Conservation (phyloP, 192 early-diverging fungal genomes). For the Mortierella claussenii region DNA sequence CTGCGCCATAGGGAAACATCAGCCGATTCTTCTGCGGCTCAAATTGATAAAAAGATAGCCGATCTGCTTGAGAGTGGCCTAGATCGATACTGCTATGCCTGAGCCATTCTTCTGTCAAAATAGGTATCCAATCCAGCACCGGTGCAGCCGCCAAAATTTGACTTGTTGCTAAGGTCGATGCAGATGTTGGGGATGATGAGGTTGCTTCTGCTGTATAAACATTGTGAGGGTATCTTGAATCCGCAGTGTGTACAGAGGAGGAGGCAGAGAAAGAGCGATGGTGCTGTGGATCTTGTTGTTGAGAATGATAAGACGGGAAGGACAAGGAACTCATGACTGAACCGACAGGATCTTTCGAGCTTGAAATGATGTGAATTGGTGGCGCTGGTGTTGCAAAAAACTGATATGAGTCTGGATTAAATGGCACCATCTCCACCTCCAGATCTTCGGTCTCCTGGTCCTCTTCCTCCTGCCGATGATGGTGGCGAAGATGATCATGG, state of each 20-base stretch:
- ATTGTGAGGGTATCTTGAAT: constrained; percentile 14
- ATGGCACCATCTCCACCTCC: constrained; percentile 41
- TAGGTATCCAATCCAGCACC: constrained; percentile 55
- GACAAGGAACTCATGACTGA: background rate
- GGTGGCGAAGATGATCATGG: background rate
- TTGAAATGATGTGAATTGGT: constrained; percentile 21
- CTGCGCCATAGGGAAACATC: constrained; percentile 46
- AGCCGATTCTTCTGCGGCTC: constrained; percentile 38
- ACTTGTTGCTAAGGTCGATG: constrained; percentile 39
- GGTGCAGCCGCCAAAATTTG: constrained; percentile 59
- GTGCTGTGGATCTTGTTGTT: too few relatives aligned
- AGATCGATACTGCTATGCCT: constrained; percentile 4
- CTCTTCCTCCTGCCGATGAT: background rate
- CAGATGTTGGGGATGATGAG: constrained; percentile 4
- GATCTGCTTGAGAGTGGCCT: constrained; percentile 27
- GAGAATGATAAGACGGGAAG: too few relatives aligned
- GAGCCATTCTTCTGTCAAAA: constrained; percentile 44
- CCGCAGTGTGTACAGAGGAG: background rate
- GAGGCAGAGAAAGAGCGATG: background rate
- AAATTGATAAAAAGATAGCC: constrained; percentile 38
- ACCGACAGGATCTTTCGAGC: constrained; percentile 8
- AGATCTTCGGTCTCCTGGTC: constrained; percentile 26
- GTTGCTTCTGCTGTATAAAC: background rate
- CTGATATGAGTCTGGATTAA: constrained; percentile 43
- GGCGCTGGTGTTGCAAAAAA: constrained; percentile 15